phyloP scores from a whole-genome alignment of 306 rosid species.

The Quercus berberidifolia region DNA sequence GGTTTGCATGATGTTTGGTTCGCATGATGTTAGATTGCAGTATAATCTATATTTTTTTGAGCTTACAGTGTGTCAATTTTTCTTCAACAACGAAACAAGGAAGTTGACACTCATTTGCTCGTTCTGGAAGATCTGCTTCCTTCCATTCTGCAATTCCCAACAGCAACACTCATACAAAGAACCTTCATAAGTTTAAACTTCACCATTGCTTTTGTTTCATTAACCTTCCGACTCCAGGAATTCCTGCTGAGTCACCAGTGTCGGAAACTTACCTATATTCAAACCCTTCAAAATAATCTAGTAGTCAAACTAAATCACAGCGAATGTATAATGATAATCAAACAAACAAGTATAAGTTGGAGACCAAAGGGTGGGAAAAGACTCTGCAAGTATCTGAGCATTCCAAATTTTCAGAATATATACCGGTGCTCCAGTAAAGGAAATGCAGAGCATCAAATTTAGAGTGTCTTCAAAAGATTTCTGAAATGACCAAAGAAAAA shows the following conservation, averaged over 20 bases:
- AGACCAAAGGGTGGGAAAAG: background rate
- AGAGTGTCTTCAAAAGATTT: background rate
- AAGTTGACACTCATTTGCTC: slow-evolving; percentile 79
- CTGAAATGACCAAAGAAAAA: background rate
- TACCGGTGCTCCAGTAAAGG: background rate
- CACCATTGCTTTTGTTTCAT: slow-evolving; percentile 77
- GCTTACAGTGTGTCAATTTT: slow-evolving; percentile 85
- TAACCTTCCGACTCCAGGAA: slow-evolving; percentile 72
- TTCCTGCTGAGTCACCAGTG: slow-evolving; percentile 78
- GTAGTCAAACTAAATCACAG: background rate
- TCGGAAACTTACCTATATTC: slow-evolving; percentile 71
- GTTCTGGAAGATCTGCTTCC: slow-evolving; percentile 87
- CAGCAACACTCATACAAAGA: slow-evolving; percentile 88
- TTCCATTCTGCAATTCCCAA: slow-evolving; percentile 81
- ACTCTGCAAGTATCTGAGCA: background rate
- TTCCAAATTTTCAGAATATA: background rate
- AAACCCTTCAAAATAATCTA: background rate
- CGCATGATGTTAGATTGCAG: too few relatives aligned
- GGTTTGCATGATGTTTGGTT: too few relatives aligned
- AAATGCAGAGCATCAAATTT: background rate
- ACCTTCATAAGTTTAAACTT: slow-evolving; percentile 85
- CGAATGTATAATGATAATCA: background rate
- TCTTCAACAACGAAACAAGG: slow-evolving; percentile 77
- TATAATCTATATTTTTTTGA: background rate
- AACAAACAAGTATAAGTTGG: background rate